Conservation (phyloP, 179 eudicot genomes). For the Pouteria campechiana region DNA sequence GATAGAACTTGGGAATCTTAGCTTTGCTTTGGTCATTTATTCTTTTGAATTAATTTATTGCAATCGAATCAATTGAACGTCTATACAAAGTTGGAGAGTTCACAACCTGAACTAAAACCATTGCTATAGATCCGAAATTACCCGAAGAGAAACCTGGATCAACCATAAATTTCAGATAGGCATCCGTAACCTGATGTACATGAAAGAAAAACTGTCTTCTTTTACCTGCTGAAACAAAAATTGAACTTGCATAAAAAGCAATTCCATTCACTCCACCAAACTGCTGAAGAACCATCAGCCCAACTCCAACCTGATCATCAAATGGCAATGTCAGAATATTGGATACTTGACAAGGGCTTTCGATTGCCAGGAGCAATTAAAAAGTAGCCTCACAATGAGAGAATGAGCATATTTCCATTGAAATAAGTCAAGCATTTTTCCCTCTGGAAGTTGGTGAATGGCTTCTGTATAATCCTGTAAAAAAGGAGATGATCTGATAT, state of each 20-base stretch:
- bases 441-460: conserved; percentile 21
- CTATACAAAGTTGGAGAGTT: background rate
- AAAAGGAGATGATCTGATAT: background rate
- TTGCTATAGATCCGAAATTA: conserved; percentile 50
- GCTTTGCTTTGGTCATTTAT: too few relatives aligned
- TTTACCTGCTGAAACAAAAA: conserved; percentile 74
- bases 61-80: too few relatives aligned
- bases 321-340: background rate
- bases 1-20: too few relatives aligned
- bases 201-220: background rate
- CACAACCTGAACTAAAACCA: conserved; percentile 63
- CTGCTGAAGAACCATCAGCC: conserved; percentile 84
- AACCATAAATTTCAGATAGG: background rate
- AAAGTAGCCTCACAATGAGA: conserved; percentile 32
- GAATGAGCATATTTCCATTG: conserved; percentile 47
- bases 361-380: background rate
- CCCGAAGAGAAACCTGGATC: conserved; percentile 70
- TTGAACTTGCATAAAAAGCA: conserved; percentile 68
- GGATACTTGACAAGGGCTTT: background rate
- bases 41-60: too few relatives aligned
- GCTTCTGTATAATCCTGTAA: conserved; percentile 52
- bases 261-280: conserved; percentile 82
- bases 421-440: conserved; percentile 34
- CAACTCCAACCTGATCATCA: conserved; percentile 67
- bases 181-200: background rate